Percentiles rank a stretch among this genome's conserved stretches.
These are phyloP conservation scores for Globisporangium abappressorium DNA, from an alignment of 352 stramenopile genomes.

Conservation along the genomic window DNA sequence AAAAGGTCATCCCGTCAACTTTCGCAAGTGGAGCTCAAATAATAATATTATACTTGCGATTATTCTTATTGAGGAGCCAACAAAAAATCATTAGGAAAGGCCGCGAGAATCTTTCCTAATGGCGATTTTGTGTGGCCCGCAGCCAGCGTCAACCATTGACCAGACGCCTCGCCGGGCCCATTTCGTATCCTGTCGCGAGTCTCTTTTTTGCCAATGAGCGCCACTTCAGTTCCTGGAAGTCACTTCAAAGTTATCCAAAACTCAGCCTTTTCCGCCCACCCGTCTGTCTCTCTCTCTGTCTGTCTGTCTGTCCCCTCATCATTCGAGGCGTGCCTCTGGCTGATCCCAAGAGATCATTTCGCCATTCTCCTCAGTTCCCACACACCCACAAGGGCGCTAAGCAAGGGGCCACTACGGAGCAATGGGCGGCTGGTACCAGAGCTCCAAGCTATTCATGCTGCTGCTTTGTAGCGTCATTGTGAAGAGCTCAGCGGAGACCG, in stretches of 20 bases:
- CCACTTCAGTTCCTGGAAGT: background rate
- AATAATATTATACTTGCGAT: background rate
- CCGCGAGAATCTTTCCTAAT: background rate
- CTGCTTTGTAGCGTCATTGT: no score
- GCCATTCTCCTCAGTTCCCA: background rate
- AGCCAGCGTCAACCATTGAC: background rate
- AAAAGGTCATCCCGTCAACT: background rate
- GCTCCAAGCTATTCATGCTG: background rate
- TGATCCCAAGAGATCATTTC: background rate
- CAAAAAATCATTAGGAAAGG: background rate
- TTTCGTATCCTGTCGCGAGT: conserved; percentile 9
- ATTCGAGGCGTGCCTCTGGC: background rate
- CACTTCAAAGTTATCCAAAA: background rate
- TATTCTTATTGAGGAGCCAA: background rate
- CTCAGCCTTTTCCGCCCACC: background rate
- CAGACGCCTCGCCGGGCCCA: conserved; percentile 10
- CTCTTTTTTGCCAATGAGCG: background rate
- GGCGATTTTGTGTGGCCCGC: background rate
- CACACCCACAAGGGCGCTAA: no score
- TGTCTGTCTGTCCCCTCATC: background rate
- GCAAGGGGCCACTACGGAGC: no score
- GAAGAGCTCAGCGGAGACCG: background rate
- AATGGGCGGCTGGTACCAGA: background rate
- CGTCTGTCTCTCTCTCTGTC: background rate
- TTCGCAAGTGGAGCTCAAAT: background rate